These are phyloP conservation scores for Asparagopsis taxiformis DNA, from an alignment of 31 red algal genomes.

Conservation along the genomic window DNA sequence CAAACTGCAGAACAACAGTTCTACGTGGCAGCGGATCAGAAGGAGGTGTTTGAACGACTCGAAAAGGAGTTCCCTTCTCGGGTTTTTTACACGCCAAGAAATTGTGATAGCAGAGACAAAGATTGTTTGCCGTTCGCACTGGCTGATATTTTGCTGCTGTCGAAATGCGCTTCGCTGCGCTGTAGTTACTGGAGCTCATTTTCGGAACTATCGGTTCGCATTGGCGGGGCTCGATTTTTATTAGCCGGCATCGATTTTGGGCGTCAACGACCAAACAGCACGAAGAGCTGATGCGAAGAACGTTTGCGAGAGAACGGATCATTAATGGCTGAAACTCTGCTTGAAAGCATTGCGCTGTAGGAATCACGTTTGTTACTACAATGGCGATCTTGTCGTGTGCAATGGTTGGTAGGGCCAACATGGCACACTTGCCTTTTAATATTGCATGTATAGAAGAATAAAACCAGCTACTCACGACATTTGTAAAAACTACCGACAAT, in stretches of 20 bases:
- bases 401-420: too few relatives aligned
- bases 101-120: constrained; percentile 62
- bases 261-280: constrained; percentile 24
- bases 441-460: too few relatives aligned
- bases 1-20: constrained; percentile 43
- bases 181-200: constrained; percentile 83
- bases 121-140: constrained; percentile 74
- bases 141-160: constrained; percentile 65
- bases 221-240: constrained; percentile 41
- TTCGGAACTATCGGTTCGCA: constrained; percentile 56
- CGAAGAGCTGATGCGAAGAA: too few relatives aligned
- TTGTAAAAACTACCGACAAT: too few relatives aligned
- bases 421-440: too few relatives aligned
- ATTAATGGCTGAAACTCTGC: too few relatives aligned
- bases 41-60: constrained; percentile 35
- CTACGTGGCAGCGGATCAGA: constrained; percentile 62
- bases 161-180: constrained; percentile 41
- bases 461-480: too few relatives aligned
- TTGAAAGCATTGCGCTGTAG: too few relatives aligned
- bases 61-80: constrained; percentile 51
- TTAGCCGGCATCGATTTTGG: constrained; percentile 74
- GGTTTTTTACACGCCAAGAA: constrained; percentile 44
- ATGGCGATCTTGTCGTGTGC: too few relatives aligned
- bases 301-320: too few relatives aligned
- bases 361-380: too few relatives aligned